Evolutionary conservation across 306 rosid species (phyloP).

Genomic region (Arachis stenosperma): DNA sequence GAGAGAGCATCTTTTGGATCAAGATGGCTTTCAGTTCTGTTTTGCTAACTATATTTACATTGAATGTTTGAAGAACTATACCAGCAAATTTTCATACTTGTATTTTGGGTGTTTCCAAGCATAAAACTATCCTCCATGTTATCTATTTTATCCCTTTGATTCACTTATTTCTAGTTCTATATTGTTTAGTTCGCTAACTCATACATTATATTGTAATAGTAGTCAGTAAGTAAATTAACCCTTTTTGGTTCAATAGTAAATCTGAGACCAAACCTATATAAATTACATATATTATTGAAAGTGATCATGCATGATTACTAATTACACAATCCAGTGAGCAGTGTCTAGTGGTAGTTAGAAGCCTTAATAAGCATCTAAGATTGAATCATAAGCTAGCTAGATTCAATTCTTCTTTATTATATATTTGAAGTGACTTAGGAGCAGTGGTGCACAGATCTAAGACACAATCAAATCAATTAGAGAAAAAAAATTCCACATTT

Average conservation of each 20-base stretch:
- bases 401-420: background rate
- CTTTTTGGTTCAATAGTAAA: constrained; percentile 33
- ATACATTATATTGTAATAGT: background rate
- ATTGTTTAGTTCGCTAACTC: no score
- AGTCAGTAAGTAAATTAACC: constrained; percentile 2
- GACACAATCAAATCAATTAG: constrained; percentile 7
- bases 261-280: constrained; percentile 37
- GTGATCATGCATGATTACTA: constrained; percentile 33
- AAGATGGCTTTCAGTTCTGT: no score
- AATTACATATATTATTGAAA: background rate
- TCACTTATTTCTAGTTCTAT: no score
- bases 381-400: constrained; percentile 27
- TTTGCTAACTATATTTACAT: no score
- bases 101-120: no score
- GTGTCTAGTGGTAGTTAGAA: background rate
- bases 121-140: no score
- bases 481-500: constrained; percentile 22
- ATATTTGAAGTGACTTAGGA: constrained; percentile 33
- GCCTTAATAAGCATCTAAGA: constrained; percentile 23
- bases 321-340: constrained; percentile 15
- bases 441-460: background rate
- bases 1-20: no score
- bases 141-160: no score
- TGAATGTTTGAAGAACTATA: no score
- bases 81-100: no score